A percentile compares a stretch with the other conserved stretches of the same genome.
These are phyloP conservation scores for Irpex rosettiformis DNA, from an alignment of 1,284 basidiomycete species.

Conservation along the genomic window DNA sequence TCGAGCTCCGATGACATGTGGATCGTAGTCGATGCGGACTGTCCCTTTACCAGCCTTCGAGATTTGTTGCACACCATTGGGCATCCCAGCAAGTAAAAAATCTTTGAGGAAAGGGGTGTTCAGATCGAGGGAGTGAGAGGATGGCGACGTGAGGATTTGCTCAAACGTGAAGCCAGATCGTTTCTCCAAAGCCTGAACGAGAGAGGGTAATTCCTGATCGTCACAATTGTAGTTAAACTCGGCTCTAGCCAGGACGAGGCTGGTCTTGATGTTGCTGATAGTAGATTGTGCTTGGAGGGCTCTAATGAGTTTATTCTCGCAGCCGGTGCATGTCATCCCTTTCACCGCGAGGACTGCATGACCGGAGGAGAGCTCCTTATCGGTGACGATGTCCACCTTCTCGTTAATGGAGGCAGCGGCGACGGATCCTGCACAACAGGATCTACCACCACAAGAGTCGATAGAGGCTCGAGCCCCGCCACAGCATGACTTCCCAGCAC, in stretches of 20 bases:
- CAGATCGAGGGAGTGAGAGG: constrained; percentile 20
- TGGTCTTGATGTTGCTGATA: constrained; percentile 29
- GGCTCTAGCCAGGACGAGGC: constrained; percentile 29
- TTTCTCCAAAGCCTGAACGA: constrained; percentile 26
- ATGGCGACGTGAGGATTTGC: constrained; percentile 18
- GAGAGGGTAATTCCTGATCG: constrained; percentile 18
- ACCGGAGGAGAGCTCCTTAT: neutral
- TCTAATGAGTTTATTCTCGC: constrained; percentile 31
- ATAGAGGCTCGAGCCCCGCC: constrained; percentile 10
- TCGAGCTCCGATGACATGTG: constrained; percentile 24
- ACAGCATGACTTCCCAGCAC: neutral
- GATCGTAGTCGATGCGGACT: constrained; percentile 22
- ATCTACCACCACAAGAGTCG: constrained; percentile 20
- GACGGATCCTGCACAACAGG: constrained; percentile 11
- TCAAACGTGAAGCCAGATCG: constrained; percentile 29
- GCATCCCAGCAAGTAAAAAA: constrained; percentile 13
- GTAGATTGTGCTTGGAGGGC: constrained; percentile 21
- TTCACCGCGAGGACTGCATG: constrained; percentile 27
- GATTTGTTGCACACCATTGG: constrained; percentile 21
- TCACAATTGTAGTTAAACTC: constrained; percentile 28
- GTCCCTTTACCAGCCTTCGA: constrained; percentile 19
- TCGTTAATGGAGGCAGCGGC: constrained; percentile 6
- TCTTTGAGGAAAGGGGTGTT: constrained; percentile 14
- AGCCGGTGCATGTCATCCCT: constrained; percentile 33
- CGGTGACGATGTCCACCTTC: constrained; percentile 2